Conservation (phyloP, 2,329 filamentous ascomycete genomes). For the Diaporthe citri region DNA sequence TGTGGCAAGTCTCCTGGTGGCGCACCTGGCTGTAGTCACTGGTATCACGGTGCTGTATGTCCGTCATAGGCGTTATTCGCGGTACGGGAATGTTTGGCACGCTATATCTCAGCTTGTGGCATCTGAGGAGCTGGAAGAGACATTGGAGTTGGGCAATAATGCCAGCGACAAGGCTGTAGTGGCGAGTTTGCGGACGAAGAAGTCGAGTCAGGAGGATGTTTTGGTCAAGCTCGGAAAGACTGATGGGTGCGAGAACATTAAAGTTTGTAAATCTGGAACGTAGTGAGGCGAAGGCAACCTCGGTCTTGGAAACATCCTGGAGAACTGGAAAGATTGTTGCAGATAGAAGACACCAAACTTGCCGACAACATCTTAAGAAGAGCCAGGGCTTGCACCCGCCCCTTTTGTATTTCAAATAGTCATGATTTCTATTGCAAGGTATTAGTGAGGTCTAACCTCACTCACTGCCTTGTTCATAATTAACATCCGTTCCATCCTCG, state of each 20-base stretch:
- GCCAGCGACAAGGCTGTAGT: background rate
- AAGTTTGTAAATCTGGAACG: background rate
- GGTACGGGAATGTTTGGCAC: slow-evolving; percentile 29
- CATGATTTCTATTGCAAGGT: background rate
- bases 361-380: background rate
- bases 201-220: background rate
- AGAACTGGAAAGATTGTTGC: background rate
- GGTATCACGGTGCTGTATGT: background rate
- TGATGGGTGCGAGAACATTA: background rate
- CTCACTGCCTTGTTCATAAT: background rate
- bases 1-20: background rate
- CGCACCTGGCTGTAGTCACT: background rate
- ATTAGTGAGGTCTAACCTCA: background rate
- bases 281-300: background rate
- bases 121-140: slow-evolving; percentile 7
- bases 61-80: slow-evolving; percentile 1
- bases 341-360: background rate
- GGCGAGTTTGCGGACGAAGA: background rate
- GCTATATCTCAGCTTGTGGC: slow-evolving; percentile 24
- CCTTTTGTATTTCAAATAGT: background rate
- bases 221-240: background rate
- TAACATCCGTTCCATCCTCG: background rate
- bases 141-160: slow-evolving; percentile 1
- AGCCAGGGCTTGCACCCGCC: background rate
- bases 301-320: background rate